Percentiles rank a stretch among this genome's conserved stretches.
Evolutionary conservation across 176 grass and related monocot species (phyloP).

Genomic region (Hyparrhenia diplandra): DNA sequence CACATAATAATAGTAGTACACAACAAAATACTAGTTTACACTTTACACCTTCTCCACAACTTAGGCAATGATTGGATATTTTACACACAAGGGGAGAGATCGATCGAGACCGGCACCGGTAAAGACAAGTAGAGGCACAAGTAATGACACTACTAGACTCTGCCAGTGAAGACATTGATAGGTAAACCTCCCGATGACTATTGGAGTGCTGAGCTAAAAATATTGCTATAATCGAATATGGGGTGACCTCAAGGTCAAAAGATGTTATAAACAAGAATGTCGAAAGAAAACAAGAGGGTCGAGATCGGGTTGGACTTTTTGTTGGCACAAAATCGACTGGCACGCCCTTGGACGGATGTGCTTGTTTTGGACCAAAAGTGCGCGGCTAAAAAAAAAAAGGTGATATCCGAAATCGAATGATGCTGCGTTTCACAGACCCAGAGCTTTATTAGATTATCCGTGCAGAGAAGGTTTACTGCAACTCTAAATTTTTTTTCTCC

Average conservation of each 20-base stretch:
- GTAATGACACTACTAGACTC: too few relatives aligned
- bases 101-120: too few relatives aligned
- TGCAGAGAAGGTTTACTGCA: too few relatives aligned
- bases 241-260: too few relatives aligned
- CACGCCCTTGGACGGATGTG: neutral
- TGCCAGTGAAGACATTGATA: neutral
- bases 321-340: neutral
- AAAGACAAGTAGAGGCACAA: too few relatives aligned
- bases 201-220: neutral
- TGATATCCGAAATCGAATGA: neutral
- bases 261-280: too few relatives aligned
- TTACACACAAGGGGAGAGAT: neutral
- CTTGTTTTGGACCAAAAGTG: neutral
- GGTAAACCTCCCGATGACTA: neutral
- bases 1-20: neutral
- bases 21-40: too few relatives aligned
- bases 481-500: too few relatives aligned
- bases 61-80: neutral
- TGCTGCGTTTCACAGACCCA: too few relatives aligned
- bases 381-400: neutral
- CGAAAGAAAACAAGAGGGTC: neutral
- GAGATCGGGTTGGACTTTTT: neutral
- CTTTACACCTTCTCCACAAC: neutral
- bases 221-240: neutral
- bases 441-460: too few relatives aligned